phyloP scores from a whole-genome alignment of 768 basidiomycete genomes.

The Russula sp. region DNA sequence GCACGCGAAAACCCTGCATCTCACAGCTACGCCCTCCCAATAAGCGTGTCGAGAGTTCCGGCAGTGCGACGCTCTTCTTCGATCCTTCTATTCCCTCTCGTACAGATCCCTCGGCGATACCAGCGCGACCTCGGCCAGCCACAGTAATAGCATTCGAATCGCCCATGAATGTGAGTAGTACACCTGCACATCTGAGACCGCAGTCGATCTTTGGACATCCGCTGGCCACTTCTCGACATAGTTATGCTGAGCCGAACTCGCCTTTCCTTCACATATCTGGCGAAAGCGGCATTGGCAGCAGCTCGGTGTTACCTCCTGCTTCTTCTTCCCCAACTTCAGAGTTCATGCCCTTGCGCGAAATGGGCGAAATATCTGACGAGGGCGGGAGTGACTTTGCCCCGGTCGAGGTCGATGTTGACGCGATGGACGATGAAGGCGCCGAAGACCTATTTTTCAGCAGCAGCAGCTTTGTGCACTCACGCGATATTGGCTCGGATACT shows the following conservation, averaged over 20 bases:
- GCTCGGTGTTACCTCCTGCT: neutral
- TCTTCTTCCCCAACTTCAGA: slow-evolving; percentile 23
- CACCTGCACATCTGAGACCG: slow-evolving; percentile 17
- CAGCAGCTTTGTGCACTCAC: slow-evolving; percentile 26
- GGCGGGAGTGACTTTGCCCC: slow-evolving; percentile 27
- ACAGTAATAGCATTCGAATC: slow-evolving; percentile 23
- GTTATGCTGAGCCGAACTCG: slow-evolving; percentile 22
- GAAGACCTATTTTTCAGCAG: slow-evolving; percentile 32
- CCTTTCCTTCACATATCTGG: slow-evolving; percentile 10
- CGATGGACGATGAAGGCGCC: slow-evolving; percentile 23
- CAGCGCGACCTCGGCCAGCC: slow-evolving; percentile 19
- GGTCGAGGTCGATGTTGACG: slow-evolving; percentile 25
- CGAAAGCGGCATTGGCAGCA: neutral
- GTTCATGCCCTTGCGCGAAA: slow-evolving; percentile 14
- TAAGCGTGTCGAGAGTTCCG: slow-evolving; percentile 26
- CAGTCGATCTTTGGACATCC: slow-evolving; percentile 16
- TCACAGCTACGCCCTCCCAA: slow-evolving; percentile 15
- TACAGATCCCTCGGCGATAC: slow-evolving; percentile 9
- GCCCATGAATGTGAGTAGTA: slow-evolving; percentile 20
- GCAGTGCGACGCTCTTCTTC: slow-evolving; percentile 30
- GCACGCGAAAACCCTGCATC: slow-evolving; percentile 27
- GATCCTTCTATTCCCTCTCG: slow-evolving; percentile 25
- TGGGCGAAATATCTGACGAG: slow-evolving; percentile 30
- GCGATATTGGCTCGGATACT: slow-evolving; percentile 27
- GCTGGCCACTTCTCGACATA: slow-evolving; percentile 17